Percentiles rank a stretch among this genome's conserved stretches.
phyloP scores from a whole-genome alignment of 2,329 filamentous ascomycete species.

The Aspergillus udagawae region DNA sequence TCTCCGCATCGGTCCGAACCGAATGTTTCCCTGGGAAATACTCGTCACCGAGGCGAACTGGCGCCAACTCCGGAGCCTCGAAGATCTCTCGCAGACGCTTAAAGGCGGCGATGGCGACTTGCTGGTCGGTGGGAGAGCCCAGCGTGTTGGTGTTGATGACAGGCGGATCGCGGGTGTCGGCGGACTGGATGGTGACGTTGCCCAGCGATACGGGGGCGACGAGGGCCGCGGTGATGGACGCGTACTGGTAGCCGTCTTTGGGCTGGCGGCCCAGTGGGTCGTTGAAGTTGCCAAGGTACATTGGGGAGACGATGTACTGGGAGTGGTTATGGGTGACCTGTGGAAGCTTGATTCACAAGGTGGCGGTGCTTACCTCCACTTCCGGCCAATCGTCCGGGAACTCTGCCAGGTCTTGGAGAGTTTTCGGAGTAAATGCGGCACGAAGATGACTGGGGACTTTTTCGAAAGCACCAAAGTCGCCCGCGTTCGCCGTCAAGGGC shows the following conservation, averaged over 20 bases:
- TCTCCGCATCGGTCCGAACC: neutral
- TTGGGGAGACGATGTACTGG: neutral
- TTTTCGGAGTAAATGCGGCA: constrained; percentile 6
- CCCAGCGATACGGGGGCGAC: constrained; percentile 27
- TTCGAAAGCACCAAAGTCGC: constrained; percentile 18
- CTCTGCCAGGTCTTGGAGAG: constrained; percentile 11
- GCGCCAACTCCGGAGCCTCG: neutral
- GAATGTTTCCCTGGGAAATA: neutral
- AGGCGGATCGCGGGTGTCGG: constrained; percentile 5
- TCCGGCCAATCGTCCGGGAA: constrained; percentile 35
- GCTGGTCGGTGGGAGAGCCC: constrained; percentile 5
- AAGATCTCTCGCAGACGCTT: constrained; percentile 9
- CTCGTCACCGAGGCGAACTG: neutral
- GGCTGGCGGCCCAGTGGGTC: neutral
- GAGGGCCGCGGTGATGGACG: constrained; percentile 3
- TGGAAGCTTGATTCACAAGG: neutral
- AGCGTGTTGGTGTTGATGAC: constrained; percentile 12
- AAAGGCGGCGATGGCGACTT: constrained; percentile 10
- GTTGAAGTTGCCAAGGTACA: constrained; percentile 2
- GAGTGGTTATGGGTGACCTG: neutral
- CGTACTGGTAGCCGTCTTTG: constrained; percentile 8
- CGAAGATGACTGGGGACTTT: constrained; percentile 19
- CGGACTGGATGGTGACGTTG: constrained; percentile 6
- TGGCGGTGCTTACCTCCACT: constrained; percentile 21
- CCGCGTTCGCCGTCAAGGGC: constrained; percentile 6